These are phyloP conservation scores for Athelia sp. DNA, from an alignment of 1,284 basidiomycete species.

Conservation along the genomic window DNA sequence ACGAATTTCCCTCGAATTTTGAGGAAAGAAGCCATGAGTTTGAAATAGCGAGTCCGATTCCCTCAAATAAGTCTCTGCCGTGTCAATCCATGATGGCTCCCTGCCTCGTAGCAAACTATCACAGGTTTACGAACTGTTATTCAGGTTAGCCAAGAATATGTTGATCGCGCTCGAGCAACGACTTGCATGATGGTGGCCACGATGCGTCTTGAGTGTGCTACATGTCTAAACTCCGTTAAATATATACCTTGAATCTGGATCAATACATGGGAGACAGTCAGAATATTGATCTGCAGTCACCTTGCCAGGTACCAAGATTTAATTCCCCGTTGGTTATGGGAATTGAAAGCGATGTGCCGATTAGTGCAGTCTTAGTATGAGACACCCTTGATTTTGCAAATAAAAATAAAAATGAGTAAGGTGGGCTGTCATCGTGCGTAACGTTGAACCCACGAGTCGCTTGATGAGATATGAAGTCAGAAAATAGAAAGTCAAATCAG, in stretches of 20 bases:
- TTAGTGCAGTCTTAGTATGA: conserved; percentile 84
- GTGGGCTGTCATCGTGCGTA: conserved; percentile 46
- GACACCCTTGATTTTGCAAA: conserved; percentile 82
- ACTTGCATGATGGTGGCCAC: conserved; percentile 82
- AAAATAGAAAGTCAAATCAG: conserved; percentile 3
- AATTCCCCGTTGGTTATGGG: conserved; percentile 82
- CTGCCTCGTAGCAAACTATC: too few relatives aligned
- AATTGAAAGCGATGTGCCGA: conserved; percentile 79
- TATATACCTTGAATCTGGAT: conserved; percentile 57
- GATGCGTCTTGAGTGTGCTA: conserved; percentile 59
- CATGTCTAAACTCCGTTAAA: conserved; percentile 74
- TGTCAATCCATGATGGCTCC: too few relatives aligned
- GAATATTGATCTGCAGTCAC: conserved; percentile 24
- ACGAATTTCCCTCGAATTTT: too few relatives aligned
- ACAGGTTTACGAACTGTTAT: too few relatives aligned
- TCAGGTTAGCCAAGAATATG: too few relatives aligned
- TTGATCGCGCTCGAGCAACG: too few relatives aligned
- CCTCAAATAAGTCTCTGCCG: too few relatives aligned
- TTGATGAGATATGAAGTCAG: conserved; percentile 1
- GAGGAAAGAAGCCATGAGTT: too few relatives aligned
- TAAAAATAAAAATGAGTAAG: conserved; percentile 4
- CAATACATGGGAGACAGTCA: conserved; percentile 3
- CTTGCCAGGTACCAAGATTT: conserved; percentile 92
- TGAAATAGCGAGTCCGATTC: too few relatives aligned
- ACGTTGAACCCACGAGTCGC: conserved; percentile 39